These are phyloP conservation scores for Globisporangium paddicum DNA, from an alignment of 352 stramenopile genomes.

Conservation along the genomic window DNA sequence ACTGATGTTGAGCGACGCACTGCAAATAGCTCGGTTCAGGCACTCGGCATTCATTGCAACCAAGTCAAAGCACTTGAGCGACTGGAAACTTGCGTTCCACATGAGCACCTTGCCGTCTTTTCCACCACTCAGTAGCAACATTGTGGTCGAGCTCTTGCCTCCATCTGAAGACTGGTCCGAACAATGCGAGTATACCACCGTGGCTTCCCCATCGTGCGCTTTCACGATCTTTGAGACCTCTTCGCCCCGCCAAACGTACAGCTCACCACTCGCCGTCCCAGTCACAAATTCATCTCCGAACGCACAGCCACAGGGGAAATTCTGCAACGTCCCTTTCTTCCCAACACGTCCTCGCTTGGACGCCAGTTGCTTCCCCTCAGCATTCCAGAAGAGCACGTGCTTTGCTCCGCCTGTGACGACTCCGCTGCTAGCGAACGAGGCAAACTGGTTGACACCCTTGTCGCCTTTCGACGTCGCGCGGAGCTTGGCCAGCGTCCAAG, in stretches of 20 bases:
- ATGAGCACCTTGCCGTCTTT: slow-evolving; percentile 73
- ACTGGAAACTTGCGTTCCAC: slow-evolving; percentile 60
- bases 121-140: slow-evolving; percentile 41
- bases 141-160: slow-evolving; percentile 6
- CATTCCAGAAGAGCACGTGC: slow-evolving; percentile 63
- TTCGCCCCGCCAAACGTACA: slow-evolving; percentile 56
- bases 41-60: slow-evolving; percentile 26
- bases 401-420: slow-evolving; percentile 64
- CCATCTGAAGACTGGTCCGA: background rate
- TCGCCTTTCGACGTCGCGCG: slow-evolving; percentile 47
- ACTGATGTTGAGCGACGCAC: slow-evolving; percentile 34
- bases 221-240: slow-evolving; percentile 50
- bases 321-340: slow-evolving; percentile 53
- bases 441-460: slow-evolving; percentile 53
- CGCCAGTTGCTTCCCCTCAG: slow-evolving; percentile 47
- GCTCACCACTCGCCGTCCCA: slow-evolving; percentile 39
- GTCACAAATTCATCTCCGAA: slow-evolving; percentile 53
- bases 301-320: slow-evolving; percentile 37
- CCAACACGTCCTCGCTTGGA: slow-evolving; percentile 55
- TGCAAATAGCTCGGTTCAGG: slow-evolving; percentile 39
- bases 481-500: slow-evolving; percentile 51
- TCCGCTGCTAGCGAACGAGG: slow-evolving; percentile 29
- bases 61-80: slow-evolving; percentile 65
- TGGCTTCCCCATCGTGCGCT: slow-evolving; percentile 52
- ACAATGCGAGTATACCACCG: slow-evolving; percentile 25